Conservation (phyloP, 2,329 filamentous ascomycete species). For the Penicillium aurantiogriseum region DNA sequence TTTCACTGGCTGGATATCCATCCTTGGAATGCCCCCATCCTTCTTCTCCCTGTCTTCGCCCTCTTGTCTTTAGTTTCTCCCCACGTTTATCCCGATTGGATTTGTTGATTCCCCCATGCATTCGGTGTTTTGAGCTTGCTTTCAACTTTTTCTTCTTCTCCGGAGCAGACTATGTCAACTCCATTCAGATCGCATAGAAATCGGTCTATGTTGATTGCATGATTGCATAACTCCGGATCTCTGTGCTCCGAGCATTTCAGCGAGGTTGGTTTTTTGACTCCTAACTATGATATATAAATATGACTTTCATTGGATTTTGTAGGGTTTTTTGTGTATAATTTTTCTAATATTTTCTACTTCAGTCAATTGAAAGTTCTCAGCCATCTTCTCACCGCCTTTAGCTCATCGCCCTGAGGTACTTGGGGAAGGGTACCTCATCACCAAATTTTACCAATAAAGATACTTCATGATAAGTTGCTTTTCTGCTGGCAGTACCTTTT, state of each 20-base stretch:
- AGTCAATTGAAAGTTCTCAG: not conserved
- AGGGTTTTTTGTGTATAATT: not conserved
- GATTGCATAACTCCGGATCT: constrained; percentile 16
- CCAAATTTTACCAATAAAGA: accelerated
- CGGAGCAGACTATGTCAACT: not conserved
- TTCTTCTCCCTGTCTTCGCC: constrained; percentile 1
- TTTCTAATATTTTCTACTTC: not conserved
- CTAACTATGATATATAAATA: constrained; percentile 2
- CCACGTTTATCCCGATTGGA: not conserved
- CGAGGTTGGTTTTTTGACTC: constrained; percentile 20
- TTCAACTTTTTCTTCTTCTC: constrained; percentile 7
- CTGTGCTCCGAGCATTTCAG: constrained; percentile 20
- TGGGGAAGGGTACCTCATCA: accelerated
- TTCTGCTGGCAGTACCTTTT: not conserved
- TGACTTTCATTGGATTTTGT: not conserved
- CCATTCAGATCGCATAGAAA: not conserved
- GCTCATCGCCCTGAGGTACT: not conserved
- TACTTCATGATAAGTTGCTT: not conserved
- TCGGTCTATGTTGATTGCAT: constrained; percentile 1
- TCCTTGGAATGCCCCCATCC: not conserved
- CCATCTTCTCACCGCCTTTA: not conserved
- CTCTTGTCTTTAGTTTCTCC: constrained; percentile 1
- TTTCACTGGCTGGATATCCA: not conserved
- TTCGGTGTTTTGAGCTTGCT: constrained; percentile 15
- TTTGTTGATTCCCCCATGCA: constrained; percentile 26